A percentile compares a stretch with the other conserved stretches of the same genome.
Conservation (phyloP, 2,329 filamentous ascomycete species). For the Arthrobotrys megalospora region DNA sequence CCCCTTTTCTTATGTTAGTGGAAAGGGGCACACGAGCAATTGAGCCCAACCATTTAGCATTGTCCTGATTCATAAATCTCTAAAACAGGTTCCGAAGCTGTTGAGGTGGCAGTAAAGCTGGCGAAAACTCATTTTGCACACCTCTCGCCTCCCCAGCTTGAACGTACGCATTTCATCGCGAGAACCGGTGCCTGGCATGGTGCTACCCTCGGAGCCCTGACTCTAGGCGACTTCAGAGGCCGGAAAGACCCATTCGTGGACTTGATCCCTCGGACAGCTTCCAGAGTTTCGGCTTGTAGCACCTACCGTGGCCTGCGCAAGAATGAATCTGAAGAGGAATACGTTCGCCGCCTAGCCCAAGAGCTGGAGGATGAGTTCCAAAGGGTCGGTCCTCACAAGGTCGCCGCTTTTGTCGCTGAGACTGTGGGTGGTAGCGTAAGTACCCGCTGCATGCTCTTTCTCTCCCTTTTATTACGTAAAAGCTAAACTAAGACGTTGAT, state of each 20-base stretch:
- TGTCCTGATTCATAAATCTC: conserved; percentile 66
- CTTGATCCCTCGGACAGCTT: conserved; percentile 71
- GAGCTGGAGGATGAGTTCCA: conserved; percentile 81
- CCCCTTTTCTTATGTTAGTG: too few species aligned
- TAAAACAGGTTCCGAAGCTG: conserved; percentile 73
- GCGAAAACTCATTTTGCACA: conserved; percentile 69
- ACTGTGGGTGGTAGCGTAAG: conserved; percentile 66
- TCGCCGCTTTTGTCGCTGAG: conserved; percentile 68
- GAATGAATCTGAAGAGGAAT: conserved; percentile 73
- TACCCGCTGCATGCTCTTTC: conserved; percentile 73
- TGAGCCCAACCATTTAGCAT: conserved; percentile 71
- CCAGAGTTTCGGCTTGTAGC: conserved; percentile 77
- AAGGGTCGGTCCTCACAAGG: conserved; percentile 79
- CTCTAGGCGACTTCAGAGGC: conserved; percentile 75
- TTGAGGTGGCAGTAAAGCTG: conserved; percentile 78
- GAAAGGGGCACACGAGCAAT: too few species aligned
- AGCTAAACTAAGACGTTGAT: too few species aligned
- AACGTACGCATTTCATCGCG: conserved; percentile 75
- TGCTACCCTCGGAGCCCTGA: conserved; percentile 77
- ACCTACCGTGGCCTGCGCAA: conserved; percentile 73
- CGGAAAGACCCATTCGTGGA: conserved; percentile 76
- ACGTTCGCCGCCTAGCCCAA: conserved; percentile 74
- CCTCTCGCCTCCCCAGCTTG: conserved; percentile 70
- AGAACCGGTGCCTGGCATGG: conserved; percentile 80
- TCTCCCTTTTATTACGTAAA: not conserved